A percentile compares a stretch with the other conserved stretches of the same genome.
Conservation (phyloP, 2,329 filamentous ascomycete species). For the Cladophialophora yegresii region DNA sequence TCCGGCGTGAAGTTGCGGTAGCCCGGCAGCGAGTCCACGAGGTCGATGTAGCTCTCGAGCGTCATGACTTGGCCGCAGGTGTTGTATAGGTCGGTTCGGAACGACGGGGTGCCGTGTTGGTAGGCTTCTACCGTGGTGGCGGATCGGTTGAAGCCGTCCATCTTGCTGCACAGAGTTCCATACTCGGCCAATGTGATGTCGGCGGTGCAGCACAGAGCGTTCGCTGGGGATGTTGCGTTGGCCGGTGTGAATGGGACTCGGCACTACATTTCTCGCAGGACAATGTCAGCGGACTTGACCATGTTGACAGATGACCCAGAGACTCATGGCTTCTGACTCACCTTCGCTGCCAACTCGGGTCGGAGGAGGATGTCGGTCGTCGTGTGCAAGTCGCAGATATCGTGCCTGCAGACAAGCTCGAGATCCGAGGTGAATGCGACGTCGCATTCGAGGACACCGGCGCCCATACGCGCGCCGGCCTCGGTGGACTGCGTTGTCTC, state of each 20-base stretch:
- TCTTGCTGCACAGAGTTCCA: constrained; percentile 68
- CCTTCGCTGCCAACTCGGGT: constrained; percentile 63
- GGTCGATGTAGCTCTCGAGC: constrained; percentile 63
- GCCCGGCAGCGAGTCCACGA: constrained; percentile 58
- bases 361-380: constrained; percentile 67
- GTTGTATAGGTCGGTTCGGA: constrained; percentile 34
- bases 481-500: constrained; percentile 61
- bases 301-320: no score
- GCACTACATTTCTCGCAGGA: constrained; percentile 44
- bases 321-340: background rate
- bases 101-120: constrained; percentile 58
- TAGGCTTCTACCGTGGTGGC: constrained; percentile 60
- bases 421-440: constrained; percentile 67
- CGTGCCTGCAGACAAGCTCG: constrained; percentile 68
- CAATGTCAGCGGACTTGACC: background rate
- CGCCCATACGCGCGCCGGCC: constrained; percentile 67
- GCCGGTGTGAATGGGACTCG: constrained; percentile 62
- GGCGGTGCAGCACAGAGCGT: constrained; percentile 69
- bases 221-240: constrained; percentile 54
- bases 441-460: constrained; percentile 68
- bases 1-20: constrained; percentile 65
- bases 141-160: constrained; percentile 64
- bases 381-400: constrained; percentile 67
- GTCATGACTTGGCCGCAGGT: constrained; percentile 63
- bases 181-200: constrained; percentile 70